phyloP scores from a whole-genome alignment of 2,329 filamentous ascomycete genomes.

The Botrytis cinerea region DNA sequence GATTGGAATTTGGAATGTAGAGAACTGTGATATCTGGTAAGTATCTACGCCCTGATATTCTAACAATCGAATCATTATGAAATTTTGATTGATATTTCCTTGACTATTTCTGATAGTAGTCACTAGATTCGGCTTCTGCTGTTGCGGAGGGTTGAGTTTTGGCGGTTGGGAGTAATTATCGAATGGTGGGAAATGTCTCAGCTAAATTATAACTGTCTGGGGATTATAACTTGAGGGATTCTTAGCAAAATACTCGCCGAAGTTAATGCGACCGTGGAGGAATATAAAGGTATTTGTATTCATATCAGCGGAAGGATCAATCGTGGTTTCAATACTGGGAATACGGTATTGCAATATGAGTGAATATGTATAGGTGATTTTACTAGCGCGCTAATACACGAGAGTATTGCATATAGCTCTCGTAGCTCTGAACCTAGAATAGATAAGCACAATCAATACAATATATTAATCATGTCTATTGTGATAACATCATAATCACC shows the following conservation, averaged over 20 bases:
- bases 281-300: constrained; percentile 48
- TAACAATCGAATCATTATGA: constrained; percentile 56
- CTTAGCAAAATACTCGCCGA: constrained; percentile 40
- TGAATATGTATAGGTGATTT: too few species aligned
- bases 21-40: too few species aligned
- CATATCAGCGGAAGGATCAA: too few species aligned
- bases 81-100: constrained; percentile 25
- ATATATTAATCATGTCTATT: too few species aligned
- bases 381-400: too few species aligned
- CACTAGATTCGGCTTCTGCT: not conserved
- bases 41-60: constrained; percentile 39
- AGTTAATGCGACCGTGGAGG: constrained; percentile 49
- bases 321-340: not conserved
- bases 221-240: constrained; percentile 45
- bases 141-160: constrained; percentile 36
- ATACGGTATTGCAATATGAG: too few species aligned
- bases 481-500: too few species aligned
- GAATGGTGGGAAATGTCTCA: constrained; percentile 30
- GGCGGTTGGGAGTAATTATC: constrained; percentile 33
- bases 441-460: too few species aligned
- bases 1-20: too few species aligned
- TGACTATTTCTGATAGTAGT: not conserved
- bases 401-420: too few species aligned
- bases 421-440: too few species aligned
- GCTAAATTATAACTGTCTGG: constrained; percentile 30